Evolutionary conservation across 768 basidiomycete species (phyloP).

Genomic region (Paxillus ammoniavirescens): DNA sequence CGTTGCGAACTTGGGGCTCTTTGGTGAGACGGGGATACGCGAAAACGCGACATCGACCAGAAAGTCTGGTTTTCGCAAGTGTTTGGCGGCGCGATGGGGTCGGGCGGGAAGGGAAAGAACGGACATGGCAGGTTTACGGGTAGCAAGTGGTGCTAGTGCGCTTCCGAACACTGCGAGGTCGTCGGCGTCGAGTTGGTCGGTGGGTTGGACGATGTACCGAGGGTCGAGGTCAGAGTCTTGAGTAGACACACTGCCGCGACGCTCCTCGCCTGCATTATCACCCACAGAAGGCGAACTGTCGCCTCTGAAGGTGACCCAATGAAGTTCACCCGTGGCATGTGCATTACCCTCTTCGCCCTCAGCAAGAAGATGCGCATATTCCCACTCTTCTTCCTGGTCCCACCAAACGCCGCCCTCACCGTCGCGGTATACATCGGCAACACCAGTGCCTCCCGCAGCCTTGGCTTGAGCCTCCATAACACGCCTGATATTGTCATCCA

Average conservation of each 20-base stretch:
- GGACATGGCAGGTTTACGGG: conserved; percentile 32
- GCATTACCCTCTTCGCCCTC: conserved; percentile 30
- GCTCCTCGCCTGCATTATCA: conserved; percentile 26
- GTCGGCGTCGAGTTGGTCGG: conserved; percentile 30
- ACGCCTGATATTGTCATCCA: conserved; percentile 53
- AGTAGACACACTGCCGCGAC: conserved; percentile 48
- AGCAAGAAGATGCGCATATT: conserved; percentile 60
- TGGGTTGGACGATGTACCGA: conserved; percentile 43
- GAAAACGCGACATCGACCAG: conserved; percentile 32
- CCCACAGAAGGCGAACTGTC: conserved; percentile 16
- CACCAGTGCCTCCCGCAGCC: conserved; percentile 34
- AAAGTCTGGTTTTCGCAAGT: conserved; percentile 37
- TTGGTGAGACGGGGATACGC: conserved; percentile 5
- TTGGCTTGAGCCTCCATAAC: conserved; percentile 56
- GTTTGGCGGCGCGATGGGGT: conserved; percentile 34
- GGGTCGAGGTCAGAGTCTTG: conserved; percentile 56
- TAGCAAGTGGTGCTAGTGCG: conserved; percentile 20
- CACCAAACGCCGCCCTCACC: conserved; percentile 64
- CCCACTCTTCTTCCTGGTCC: conserved; percentile 71
- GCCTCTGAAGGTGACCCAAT: conserved; percentile 44
- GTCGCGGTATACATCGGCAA: conserved; percentile 58
- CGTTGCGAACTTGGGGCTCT: conserved; percentile 13
- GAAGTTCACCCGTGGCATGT: conserved; percentile 30
- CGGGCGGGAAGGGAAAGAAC: conserved; percentile 38
- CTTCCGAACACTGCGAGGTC: conserved; percentile 35